These are phyloP conservation scores for Fraxinus pennsylvanica DNA, from an alignment of 257 asterid species.

Conservation along the genomic window DNA sequence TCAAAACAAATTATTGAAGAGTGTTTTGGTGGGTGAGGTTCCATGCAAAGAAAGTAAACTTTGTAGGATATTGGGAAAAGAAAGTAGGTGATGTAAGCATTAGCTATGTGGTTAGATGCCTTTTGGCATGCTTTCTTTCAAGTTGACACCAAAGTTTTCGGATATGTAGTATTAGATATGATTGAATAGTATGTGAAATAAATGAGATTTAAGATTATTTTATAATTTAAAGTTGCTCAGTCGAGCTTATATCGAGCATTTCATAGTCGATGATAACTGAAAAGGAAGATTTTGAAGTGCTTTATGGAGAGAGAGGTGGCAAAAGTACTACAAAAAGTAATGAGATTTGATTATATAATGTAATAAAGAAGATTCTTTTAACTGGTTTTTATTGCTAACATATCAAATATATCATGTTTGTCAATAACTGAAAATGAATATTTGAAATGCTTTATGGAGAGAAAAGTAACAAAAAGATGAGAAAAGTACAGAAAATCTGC, in stretches of 20 bases:
- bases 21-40: conserved; percentile 2
- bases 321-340: background rate
- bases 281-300: background rate
- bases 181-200: background rate
- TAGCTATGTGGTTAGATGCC: conserved; percentile 40
- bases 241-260: background rate
- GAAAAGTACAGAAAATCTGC: background rate
- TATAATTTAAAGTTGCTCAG: background rate
- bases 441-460: background rate
- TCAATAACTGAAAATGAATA: background rate
- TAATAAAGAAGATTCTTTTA: too few relatives aligned
- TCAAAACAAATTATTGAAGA: background rate
- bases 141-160: conserved; percentile 15
- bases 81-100: conserved; percentile 34
- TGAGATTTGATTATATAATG: too few relatives aligned
- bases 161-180: background rate
- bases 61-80: conserved; percentile 16
- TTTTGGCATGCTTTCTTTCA: conserved; percentile 40
- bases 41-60: conserved; percentile 32
- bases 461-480: conserved; percentile 1
- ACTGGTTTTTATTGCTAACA: background rate
- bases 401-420: background rate
- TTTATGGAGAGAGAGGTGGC: background rate
- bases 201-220: background rate
- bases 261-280: background rate